phyloP scores from a whole-genome alignment of 1,284 basidiomycete species.

The Macrocybe sp. region DNA sequence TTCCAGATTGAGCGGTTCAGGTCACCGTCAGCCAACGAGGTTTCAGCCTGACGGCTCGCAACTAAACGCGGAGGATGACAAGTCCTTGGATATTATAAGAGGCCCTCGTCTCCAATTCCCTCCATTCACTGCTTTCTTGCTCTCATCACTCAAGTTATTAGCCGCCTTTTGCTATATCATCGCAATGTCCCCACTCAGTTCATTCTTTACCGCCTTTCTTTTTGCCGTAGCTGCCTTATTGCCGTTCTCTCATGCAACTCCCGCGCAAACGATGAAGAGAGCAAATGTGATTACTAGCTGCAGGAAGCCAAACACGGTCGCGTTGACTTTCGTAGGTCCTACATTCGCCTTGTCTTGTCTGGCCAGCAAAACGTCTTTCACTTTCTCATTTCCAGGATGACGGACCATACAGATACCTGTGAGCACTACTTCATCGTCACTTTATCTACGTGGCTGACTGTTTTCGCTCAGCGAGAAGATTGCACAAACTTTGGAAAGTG shows the following conservation, averaged over 20 bases:
- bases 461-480: constrained; percentile 28
- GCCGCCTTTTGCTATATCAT: no score
- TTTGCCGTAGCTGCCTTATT: constrained; percentile 3
- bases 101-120: no score
- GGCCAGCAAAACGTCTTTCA: not conserved
- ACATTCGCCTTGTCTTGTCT: not conserved
- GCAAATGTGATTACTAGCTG: constrained; percentile 29
- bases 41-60: no score
- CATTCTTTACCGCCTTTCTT: constrained; percentile 17
- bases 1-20: no score
- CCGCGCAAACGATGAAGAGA: constrained; percentile 7
- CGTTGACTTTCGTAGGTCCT: constrained; percentile 42
- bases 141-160: no score
- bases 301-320: constrained; percentile 27
- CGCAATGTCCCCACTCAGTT: no score
- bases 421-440: not conserved
- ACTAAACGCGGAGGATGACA: no score
- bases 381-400: constrained; percentile 17
- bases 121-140: no score
- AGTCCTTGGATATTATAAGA: no score
- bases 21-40: no score
- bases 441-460: no score
- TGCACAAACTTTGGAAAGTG: constrained; percentile 29
- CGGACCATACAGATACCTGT: constrained; percentile 18
- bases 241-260: not conserved